A percentile compares a stretch with the other conserved stretches of the same genome.
These are phyloP conservation scores for Carex cristatella DNA, from an alignment of 176 grass and related monocot species.

Conservation along the genomic window DNA sequence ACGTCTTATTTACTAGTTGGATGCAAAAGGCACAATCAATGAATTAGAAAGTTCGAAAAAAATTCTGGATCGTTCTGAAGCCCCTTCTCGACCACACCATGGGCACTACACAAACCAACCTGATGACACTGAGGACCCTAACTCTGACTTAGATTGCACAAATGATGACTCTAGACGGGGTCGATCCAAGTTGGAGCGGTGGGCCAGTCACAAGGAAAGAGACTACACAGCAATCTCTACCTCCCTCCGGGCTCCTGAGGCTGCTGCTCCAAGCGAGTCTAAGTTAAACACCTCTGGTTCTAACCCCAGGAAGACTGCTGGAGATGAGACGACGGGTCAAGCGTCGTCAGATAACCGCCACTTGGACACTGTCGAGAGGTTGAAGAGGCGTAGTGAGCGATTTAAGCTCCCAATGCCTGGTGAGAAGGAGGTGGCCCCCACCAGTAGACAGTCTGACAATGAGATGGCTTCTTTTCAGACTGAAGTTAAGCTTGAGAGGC, in stretches of 20 bases:
- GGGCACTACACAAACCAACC: conserved; percentile 33
- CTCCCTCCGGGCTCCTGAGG: conserved; percentile 33
- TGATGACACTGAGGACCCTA: conserved; percentile 48
- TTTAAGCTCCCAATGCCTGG: conserved; percentile 95
- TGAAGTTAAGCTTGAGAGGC: conserved; percentile 84
- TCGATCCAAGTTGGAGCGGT: conserved; percentile 91
- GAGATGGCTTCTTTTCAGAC: conserved; percentile 46
- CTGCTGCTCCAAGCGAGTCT: conserved; percentile 24
- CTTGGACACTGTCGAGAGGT: conserved; percentile 85
- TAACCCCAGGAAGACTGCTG: conserved; percentile 41
- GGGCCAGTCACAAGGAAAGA: conserved; percentile 91
- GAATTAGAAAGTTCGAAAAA: conserved; percentile 61
- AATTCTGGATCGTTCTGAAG: conserved; percentile 17
- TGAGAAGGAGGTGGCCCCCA: conserved; percentile 56
- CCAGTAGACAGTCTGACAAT: conserved; percentile 43
- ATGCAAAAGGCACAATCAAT: conserved; percentile 28
- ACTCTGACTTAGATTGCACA: conserved; percentile 65
- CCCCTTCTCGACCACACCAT: conserved; percentile 22
- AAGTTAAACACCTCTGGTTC: conserved; percentile 42
- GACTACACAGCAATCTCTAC: conserved; percentile 52
- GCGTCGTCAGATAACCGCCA: conserved; percentile 57
- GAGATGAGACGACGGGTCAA: conserved; percentile 45
- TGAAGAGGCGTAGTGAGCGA: conserved; percentile 89
- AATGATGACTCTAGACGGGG: conserved; percentile 68
- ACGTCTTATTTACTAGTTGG: conserved; percentile 9